Evolutionary conservation across 371 early-diverging fungal genomes (phyloP), one percentile per base, ranked within the genome.

Genomic region (Mucor saturninus): DNA sequence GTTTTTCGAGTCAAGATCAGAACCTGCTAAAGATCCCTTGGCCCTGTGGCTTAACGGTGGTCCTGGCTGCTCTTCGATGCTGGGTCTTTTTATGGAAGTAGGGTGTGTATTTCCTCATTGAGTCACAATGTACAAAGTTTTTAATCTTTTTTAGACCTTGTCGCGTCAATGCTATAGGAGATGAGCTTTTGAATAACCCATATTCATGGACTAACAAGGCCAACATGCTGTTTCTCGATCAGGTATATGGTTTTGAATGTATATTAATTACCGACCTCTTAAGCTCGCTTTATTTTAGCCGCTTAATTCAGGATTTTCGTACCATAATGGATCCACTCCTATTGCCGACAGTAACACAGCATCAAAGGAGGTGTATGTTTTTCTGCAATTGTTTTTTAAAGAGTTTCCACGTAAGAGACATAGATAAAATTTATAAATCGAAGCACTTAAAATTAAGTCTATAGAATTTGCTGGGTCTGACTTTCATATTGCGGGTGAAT

Each of bases 31-130:
- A 5, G 93, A 93, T 56, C 95, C 95, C 0, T 58, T 93, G 45
- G 83, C 93, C 21, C 80, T 93, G 29, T 93, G 94, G 94, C 69
- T 91, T 55, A 87, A 88, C 42, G 94, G 94, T 14, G 96, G 95
- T 13, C 94, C 95, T 11, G 96, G 96, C 0, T 92, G 93, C 67
- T 87, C 89, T 14, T 89, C 89, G 0, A 72, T 88, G 59, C 87
- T 91, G 26, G 95, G 95, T 35, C 80, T 94, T 38, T 87, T 93
- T 71, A 91, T 92, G 87, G 95, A 93, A 66, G 79, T 92, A 43
- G 96, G 78, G 72, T 74, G 65, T 38, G 56, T 40, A 13, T 29
- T 1, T 21, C 21, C 21, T 21, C 21, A 21, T 21, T 21, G 21
- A 21, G 21, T 21, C 21, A 21, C 21, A 21, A 21, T 0, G 21